These are phyloP conservation scores for Biscogniauxia mediterranea DNA, from an alignment of 2,329 filamentous ascomycete genomes.

Conservation along the genomic window DNA sequence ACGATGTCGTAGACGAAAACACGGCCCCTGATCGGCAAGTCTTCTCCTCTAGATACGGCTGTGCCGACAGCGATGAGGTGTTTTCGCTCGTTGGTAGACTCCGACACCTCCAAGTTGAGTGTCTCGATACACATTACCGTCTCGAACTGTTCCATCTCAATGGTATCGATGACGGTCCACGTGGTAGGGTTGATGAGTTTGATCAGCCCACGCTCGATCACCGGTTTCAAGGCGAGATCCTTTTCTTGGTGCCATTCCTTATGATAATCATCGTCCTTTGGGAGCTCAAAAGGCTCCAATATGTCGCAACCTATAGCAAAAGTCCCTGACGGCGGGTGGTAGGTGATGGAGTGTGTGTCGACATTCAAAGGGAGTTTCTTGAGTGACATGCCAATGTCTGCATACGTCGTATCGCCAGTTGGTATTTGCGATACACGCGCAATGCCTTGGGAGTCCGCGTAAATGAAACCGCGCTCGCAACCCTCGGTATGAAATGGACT, in stretches of 20 bases:
- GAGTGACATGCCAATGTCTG: slow-evolving; percentile 73
- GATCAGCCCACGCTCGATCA: slow-evolving; percentile 67
- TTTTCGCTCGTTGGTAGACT: slow-evolving; percentile 82
- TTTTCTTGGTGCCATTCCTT: slow-evolving; percentile 77
- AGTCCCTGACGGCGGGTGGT: slow-evolving; percentile 70
- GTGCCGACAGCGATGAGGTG: slow-evolving; percentile 84
- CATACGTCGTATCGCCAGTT: slow-evolving; percentile 57
- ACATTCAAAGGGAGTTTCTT: slow-evolving; percentile 68
- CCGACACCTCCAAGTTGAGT: slow-evolving; percentile 84
- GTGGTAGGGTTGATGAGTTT: slow-evolving; percentile 76
- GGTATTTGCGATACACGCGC: slow-evolving; percentile 74
- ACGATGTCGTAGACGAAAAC: slow-evolving; percentile 92
- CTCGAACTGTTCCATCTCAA: slow-evolving; percentile 72
- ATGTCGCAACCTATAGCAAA: slow-evolving; percentile 75
- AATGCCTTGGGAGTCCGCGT: slow-evolving; percentile 70
- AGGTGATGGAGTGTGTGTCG: slow-evolving; percentile 71
- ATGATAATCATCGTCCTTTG: slow-evolving; percentile 82
- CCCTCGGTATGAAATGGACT: slow-evolving; percentile 74
- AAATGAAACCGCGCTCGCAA: slow-evolving; percentile 81
- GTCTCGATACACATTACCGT: slow-evolving; percentile 78
- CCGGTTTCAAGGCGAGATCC: slow-evolving; percentile 60
- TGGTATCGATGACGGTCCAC: slow-evolving; percentile 75
- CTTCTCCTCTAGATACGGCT: slow-evolving; percentile 82
- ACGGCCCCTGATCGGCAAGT: slow-evolving; percentile 78
- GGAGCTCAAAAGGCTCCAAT: slow-evolving; percentile 72